A percentile compares a stretch with the other conserved stretches of the same genome.
phyloP scores from a whole-genome alignment of 2,329 filamentous ascomycete genomes.

The Phialophora chinensis region DNA sequence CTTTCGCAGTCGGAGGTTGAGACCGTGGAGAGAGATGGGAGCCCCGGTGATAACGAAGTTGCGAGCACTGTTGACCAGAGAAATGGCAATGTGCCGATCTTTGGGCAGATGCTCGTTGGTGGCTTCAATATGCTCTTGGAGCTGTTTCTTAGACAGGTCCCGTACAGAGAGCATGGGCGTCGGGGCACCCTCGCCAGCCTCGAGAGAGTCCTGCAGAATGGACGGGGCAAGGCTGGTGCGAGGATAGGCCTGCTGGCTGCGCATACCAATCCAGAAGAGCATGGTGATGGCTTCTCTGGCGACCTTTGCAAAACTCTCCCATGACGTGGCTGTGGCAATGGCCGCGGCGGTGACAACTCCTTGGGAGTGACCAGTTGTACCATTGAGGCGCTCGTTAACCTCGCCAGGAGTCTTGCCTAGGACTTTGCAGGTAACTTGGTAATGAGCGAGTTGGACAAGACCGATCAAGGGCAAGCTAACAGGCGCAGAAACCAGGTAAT shows the following conservation, averaged over 20 bases:
- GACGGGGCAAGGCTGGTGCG: conserved; percentile 90
- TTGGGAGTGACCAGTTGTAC: conserved; percentile 95
- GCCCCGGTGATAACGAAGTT: conserved; percentile 97
- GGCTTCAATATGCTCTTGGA: conserved; percentile 94
- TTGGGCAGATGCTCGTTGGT: conserved; percentile 95
- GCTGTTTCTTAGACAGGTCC: conserved; percentile 82
- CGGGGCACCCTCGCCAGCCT: conserved; percentile 91
- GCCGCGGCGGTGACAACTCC: conserved; percentile 92
- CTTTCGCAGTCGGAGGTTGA: conserved; percentile 93
- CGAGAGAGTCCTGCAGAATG: conserved; percentile 88
- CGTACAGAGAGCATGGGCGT: conserved; percentile 98
- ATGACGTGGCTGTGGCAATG: conserved; percentile 86
- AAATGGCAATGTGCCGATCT: conserved; percentile 93
- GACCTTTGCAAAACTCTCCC: conserved; percentile 87
- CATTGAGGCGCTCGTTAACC: conserved; percentile 80
- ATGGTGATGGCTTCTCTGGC: conserved; percentile 83
- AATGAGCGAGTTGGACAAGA: conserved; percentile 93
- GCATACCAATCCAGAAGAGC: conserved; percentile 97
- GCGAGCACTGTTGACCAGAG: conserved; percentile 92
- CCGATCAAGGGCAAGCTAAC: conserved; percentile 97
- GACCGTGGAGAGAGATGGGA: conserved; percentile 92
- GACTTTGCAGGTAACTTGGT: conserved; percentile 89
- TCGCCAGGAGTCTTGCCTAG: conserved; percentile 88
- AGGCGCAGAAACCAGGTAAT: conserved; percentile 92
- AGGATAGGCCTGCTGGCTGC: conserved; percentile 96